Evolutionary conservation across 2,329 filamentous ascomycete genomes (phyloP).

Genomic region (Fusarium xyrophilum): DNA sequence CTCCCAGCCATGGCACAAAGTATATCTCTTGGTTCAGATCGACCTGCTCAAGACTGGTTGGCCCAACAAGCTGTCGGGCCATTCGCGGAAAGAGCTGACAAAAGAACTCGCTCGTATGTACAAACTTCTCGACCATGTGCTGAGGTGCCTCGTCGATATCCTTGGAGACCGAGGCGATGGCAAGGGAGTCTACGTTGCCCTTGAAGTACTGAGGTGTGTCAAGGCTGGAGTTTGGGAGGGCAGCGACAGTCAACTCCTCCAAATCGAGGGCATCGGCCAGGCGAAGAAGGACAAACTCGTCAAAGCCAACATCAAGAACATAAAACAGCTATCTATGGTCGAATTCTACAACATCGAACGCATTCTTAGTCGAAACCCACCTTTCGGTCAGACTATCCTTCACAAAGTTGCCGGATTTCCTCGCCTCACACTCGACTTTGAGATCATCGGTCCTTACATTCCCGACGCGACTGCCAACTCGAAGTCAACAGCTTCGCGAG

Average conservation of each 20-base stretch:
- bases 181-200: slow-evolving; percentile 68
- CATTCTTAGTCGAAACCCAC: slow-evolving; percentile 78
- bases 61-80: slow-evolving; percentile 55
- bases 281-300: slow-evolving; percentile 78
- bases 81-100: slow-evolving; percentile 45
- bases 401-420: slow-evolving; percentile 75
- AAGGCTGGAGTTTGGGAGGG: slow-evolving; percentile 82
- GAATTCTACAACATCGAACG: slow-evolving; percentile 79
- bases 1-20: slow-evolving; percentile 72
- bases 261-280: slow-evolving; percentile 79
- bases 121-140: slow-evolving; percentile 43
- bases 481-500: too few species aligned
- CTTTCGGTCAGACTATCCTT: slow-evolving; percentile 76
- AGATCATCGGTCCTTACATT: slow-evolving; percentile 40
- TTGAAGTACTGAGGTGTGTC: slow-evolving; percentile 81
- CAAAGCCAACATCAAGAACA: slow-evolving; percentile 71
- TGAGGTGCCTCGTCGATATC: slow-evolving; percentile 51
- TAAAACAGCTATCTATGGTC: slow-evolving; percentile 71
- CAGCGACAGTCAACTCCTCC: slow-evolving; percentile 79
- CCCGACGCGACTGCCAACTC: neutral
- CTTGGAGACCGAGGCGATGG: slow-evolving; percentile 62
- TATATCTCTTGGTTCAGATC: slow-evolving; percentile 76
- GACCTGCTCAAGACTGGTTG: slow-evolving; percentile 70
- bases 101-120: slow-evolving; percentile 45
- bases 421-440: slow-evolving; percentile 52